These are phyloP conservation scores for Pythium scleroteichum DNA, from an alignment of 352 stramenopile species.

Conservation along the genomic window DNA sequence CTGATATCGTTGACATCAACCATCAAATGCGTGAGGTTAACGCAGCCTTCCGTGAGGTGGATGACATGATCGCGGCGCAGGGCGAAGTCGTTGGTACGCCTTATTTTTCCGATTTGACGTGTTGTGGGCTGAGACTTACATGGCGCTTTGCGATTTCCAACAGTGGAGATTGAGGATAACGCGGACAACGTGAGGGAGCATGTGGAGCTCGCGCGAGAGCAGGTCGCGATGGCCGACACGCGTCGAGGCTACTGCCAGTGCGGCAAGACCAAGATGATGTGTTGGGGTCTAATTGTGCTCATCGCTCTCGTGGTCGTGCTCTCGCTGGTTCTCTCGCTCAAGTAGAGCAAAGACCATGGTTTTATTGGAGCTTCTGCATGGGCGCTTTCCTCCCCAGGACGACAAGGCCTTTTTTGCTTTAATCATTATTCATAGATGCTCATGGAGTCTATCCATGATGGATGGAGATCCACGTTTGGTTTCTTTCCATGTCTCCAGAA, in stretches of 20 bases:
- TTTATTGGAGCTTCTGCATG: too few species aligned
- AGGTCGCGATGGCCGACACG: constrained; percentile 36
- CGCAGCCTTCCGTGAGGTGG: constrained; percentile 40
- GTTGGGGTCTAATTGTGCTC: constrained; percentile 26
- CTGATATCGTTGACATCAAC: constrained; percentile 46
- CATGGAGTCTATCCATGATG: too few species aligned
- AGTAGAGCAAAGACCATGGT: constrained; percentile 5
- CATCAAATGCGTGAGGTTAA: constrained; percentile 47
- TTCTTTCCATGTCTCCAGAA: neutral
- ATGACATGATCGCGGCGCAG: constrained; percentile 39
- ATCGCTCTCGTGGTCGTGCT: constrained; percentile 26
- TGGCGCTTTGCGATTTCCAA: too few species aligned
- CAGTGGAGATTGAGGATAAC: constrained; percentile 37
- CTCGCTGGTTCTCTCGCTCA: constrained; percentile 17
- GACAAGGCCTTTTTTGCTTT: neutral
- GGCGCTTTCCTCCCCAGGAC: too few species aligned
- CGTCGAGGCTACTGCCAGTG: constrained; percentile 38
- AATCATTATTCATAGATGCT: neutral
- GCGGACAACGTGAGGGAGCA: constrained; percentile 30
- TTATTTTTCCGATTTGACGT: neutral
- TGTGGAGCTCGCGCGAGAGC: constrained; percentile 28
- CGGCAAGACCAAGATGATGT: constrained; percentile 35
- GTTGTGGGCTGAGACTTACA: neutral
- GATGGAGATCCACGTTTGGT: neutral
- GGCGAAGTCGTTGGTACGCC: constrained; percentile 35